These are phyloP conservation scores for Senna siamea DNA, from an alignment of 306 rosid species.

Conservation along the genomic window DNA sequence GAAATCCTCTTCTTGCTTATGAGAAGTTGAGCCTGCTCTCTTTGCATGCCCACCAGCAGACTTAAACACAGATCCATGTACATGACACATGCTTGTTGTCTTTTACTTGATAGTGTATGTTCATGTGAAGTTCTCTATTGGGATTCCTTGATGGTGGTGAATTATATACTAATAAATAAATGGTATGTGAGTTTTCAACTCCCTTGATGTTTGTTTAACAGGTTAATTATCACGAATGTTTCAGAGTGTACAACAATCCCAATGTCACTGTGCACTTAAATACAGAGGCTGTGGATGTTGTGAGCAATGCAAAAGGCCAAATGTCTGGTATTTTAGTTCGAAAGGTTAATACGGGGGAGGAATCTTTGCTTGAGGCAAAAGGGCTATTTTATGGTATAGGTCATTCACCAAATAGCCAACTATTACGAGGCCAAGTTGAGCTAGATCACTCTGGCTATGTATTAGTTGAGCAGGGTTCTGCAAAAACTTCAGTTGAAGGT, in stretches of 20 bases:
- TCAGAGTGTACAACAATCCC: constrained; percentile 75
- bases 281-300: constrained; percentile 65
- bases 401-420: constrained; percentile 68
- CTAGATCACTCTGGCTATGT: constrained; percentile 64
- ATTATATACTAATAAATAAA: constrained; percentile 46
- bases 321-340: constrained; percentile 67
- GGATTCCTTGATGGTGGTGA: constrained; percentile 31
- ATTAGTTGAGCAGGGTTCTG: constrained; percentile 56
- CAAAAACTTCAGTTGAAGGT: constrained; percentile 68
- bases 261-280: constrained; percentile 71
- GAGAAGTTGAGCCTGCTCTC: constrained; percentile 6
- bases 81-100: neutral
- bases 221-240: constrained; percentile 85
- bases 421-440: constrained; percentile 67
- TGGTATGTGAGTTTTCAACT: constrained; percentile 70
- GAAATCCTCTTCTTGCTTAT: constrained; percentile 4
- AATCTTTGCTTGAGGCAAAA: constrained; percentile 65
- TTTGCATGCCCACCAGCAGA: neutral
- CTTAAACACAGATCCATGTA: neutral
- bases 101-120: constrained; percentile 21
- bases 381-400: constrained; percentile 79
- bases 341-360: constrained; percentile 54
- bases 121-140: constrained; percentile 12
- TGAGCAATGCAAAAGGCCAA: constrained; percentile 68
- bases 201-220: constrained; percentile 78